A percentile compares a stretch with the other conserved stretches of the same genome.
phyloP scores from a whole-genome alignment of 2,329 filamentous ascomycete species.

The Aspergillus proliferans region DNA sequence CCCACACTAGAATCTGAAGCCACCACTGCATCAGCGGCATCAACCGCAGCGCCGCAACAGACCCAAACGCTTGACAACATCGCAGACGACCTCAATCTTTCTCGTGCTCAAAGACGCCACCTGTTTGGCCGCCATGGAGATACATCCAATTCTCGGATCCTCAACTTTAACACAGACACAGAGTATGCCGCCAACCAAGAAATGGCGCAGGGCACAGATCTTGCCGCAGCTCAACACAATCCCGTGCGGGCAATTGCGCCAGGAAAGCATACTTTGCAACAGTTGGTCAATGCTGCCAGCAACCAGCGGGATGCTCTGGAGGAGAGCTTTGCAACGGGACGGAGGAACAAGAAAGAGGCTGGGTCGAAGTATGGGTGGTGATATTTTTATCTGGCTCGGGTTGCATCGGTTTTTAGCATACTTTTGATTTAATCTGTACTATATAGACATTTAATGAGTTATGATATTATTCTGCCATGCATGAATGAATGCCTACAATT shows the following conservation, averaged over 20 bases:
- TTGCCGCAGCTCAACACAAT: constrained; percentile 59
- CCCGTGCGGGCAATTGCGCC: constrained; percentile 76
- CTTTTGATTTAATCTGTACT: not conserved
- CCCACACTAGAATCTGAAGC: constrained; percentile 10
- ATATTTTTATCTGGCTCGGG: not conserved
- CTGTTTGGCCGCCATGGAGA: constrained; percentile 66
- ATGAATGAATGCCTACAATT: too few species aligned
- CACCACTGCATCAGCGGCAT: constrained; percentile 6
- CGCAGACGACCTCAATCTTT: constrained; percentile 72
- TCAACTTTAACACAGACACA: constrained; percentile 81
- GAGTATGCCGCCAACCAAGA: constrained; percentile 84
- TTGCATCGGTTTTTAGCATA: not conserved
- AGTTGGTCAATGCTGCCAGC: constrained; percentile 76
- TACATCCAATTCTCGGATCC: constrained; percentile 56
- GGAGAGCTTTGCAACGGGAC: constrained; percentile 81
- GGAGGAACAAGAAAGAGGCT: constrained; percentile 73
- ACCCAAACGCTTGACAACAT: constrained; percentile 61
- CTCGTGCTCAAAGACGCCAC: constrained; percentile 68
- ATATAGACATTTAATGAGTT: not conserved
- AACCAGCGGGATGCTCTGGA: constrained; percentile 82
- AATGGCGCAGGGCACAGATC: constrained; percentile 57
- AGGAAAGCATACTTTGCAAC: constrained; percentile 82
- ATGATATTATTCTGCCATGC: not conserved
- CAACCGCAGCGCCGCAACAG: constrained; percentile 8
- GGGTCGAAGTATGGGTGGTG: constrained; percentile 79